Conservation (phyloP, 164 flowering plant species). For the Piper longum region DNA sequence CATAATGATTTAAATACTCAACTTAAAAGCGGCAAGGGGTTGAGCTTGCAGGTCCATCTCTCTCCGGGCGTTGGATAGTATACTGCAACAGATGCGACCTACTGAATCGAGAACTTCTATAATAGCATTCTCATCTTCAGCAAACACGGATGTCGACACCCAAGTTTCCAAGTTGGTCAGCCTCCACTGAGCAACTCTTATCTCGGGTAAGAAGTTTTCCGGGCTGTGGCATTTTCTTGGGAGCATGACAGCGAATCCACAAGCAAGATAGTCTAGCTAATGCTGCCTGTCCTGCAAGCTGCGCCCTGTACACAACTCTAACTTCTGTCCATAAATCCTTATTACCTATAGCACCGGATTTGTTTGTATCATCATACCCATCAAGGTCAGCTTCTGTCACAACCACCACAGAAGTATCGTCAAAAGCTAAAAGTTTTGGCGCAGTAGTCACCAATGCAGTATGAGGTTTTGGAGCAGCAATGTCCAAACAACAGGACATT, state of each 20-base stretch:
- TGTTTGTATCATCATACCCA: slow-evolving; percentile 37
- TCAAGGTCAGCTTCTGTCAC: slow-evolving; percentile 65
- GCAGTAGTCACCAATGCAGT: neutral
- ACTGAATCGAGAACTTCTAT: neutral
- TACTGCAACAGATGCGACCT: neutral
- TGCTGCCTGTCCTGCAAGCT: slow-evolving; percentile 56
- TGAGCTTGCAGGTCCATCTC: neutral
- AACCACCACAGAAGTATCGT: slow-evolving; percentile 60
- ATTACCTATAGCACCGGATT: slow-evolving; percentile 17
- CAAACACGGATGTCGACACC: slow-evolving; percentile 59
- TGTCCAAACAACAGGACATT: slow-evolving; percentile 6
- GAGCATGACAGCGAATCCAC: slow-evolving; percentile 37
- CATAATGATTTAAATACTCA: neutral
- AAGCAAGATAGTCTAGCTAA: slow-evolving; percentile 53
- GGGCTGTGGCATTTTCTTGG: slow-evolving; percentile 18
- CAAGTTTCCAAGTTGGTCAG: slow-evolving; percentile 31
- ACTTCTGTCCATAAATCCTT: slow-evolving; percentile 43
- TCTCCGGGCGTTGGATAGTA: neutral
- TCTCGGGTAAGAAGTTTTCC: slow-evolving; percentile 8
- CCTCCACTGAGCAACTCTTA: slow-evolving; percentile 26
- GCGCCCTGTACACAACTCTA: slow-evolving; percentile 42
- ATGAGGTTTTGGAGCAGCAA: slow-evolving; percentile 3
- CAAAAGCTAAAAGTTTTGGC: slow-evolving; percentile 9
- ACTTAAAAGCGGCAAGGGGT: too few relatives aligned
- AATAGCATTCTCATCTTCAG: slow-evolving; percentile 8